These are phyloP conservation scores for Nadsonia commutata DNA, from an alignment of 1,139 yeast genomes.

Conservation along the genomic window DNA sequence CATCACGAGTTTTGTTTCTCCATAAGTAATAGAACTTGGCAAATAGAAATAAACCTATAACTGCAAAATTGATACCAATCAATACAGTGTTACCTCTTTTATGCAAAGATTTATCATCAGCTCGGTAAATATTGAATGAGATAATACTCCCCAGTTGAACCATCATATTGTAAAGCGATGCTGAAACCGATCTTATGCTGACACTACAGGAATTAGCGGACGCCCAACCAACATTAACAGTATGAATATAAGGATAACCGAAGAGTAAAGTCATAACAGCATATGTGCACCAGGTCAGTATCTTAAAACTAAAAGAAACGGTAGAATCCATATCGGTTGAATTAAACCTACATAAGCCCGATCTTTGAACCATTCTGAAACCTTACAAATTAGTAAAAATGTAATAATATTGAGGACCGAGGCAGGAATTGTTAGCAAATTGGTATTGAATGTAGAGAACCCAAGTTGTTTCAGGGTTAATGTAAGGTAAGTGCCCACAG, in stretches of 20 bases:
- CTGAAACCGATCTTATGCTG: slow-evolving; percentile 40
- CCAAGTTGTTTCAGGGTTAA: slow-evolving; percentile 38
- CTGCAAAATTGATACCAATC: slow-evolving; percentile 25
- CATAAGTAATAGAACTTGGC: slow-evolving; percentile 28
- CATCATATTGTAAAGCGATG: slow-evolving; percentile 47
- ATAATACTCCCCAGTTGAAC: slow-evolving; percentile 42
- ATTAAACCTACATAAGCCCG: slow-evolving; percentile 21
- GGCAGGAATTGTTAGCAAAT: slow-evolving; percentile 40
- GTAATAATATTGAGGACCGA: slow-evolving; percentile 26
- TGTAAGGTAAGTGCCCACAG: slow-evolving; percentile 37
- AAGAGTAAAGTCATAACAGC: slow-evolving; percentile 32
- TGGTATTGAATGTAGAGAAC: slow-evolving; percentile 39
- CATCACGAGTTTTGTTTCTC: slow-evolving; percentile 33
- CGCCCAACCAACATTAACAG: slow-evolving; percentile 43
- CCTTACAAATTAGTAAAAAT: slow-evolving; percentile 24
- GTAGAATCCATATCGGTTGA: slow-evolving; percentile 25
- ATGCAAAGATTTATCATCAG: slow-evolving; percentile 42
- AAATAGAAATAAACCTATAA: slow-evolving; percentile 12
- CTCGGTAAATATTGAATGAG: slow-evolving; percentile 37
- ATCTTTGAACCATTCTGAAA: slow-evolving; percentile 32
- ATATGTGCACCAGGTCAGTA: slow-evolving; percentile 49
- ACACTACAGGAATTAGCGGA: slow-evolving; percentile 48
- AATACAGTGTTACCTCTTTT: slow-evolving; percentile 36
- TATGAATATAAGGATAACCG: slow-evolving; percentile 37
- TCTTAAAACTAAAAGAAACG: slow-evolving; percentile 27